Base-by-base conservation (phyloP, 2,329 filamentous ascomycete species). In the Oidium heveae region DNA sequence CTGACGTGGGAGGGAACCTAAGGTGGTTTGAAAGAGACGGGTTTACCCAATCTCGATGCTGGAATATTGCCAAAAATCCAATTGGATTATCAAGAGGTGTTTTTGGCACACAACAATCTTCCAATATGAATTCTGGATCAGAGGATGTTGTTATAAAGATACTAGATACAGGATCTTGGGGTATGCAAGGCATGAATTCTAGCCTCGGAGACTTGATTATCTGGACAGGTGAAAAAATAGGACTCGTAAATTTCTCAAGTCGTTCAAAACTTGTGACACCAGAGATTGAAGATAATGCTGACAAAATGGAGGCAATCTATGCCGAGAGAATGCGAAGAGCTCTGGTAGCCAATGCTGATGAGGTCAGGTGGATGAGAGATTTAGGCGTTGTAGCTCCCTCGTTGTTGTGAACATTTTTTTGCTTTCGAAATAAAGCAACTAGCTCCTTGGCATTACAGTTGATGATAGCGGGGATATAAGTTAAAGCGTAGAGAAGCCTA, bases 1-100 rank as follows among this genome's bases (percentile, higher is more conserved):
- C 85, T 2, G 89, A 96, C 62, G 84, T 84, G 0, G 79, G 86
- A 24, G 89, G 89, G 0, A 79, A 82, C 53, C 67, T 96, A 58
- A 89, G 86, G 65, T 96, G 89, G 88, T 78, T 93, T 47, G 89
- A 96, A 67, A 74, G 88, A 37, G 86, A 95, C 63, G 87, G 84
- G 0, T 71, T 73, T 57, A 79, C 76, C 6, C 75, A 80, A 59
- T 73, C 75, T 44, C 70, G 76, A 52, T 67, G 69, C 58, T 68
- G 72, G 57, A 72, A 69, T 59, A 73, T 81, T 32, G 75, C 77
- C 1, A 71, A 76, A 56, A 74, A 73, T 61, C 72, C 76, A 57
- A 62, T 66, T 51, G 64, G 68, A 28, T 68, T 69, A 46, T 68
- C 69, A 9, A 65, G 67, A 9, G 75, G 72, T 10, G 68, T 76